Percentiles rank a stretch among this genome's conserved stretches.
These are phyloP conservation scores for Elsinoe batatas DNA, from an alignment of 2,329 filamentous ascomycete species.

Conservation along the genomic window DNA sequence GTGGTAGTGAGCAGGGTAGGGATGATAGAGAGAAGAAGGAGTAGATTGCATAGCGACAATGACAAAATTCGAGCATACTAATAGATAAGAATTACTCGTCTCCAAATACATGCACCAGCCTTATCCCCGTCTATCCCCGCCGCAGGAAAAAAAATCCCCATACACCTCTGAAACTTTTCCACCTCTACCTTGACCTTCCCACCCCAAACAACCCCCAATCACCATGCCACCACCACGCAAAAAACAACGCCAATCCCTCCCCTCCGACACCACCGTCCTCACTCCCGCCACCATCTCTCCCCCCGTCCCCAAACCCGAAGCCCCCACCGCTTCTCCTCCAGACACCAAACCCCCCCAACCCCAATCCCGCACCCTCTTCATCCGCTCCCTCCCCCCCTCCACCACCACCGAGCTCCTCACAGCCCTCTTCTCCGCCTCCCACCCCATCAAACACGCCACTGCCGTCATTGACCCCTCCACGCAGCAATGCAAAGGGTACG, in stretches of 20 bases:
- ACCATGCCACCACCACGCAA: slow-evolving; percentile 33
- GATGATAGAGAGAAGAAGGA: slow-evolving; percentile 8
- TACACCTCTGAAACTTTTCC: not conserved
- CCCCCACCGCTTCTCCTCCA: not conserved
- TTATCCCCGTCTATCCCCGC: not conserved
- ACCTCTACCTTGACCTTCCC: not conserved
- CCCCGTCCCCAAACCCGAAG: slow-evolving; percentile 1
- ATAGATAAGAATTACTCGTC: no score
- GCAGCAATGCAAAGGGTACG: slow-evolving; percentile 82
- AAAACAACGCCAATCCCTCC: slow-evolving; percentile 31
- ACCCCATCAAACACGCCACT: slow-evolving; percentile 90
- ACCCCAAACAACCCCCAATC: not conserved
- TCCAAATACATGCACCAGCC: not conserved
- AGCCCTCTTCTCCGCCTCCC: slow-evolving; percentile 86
- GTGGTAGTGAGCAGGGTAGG: not conserved
- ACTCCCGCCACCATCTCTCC: slow-evolving; percentile 19
- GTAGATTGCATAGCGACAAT: not conserved
- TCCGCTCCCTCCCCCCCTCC: slow-evolving; percentile 70
- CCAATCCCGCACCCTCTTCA: slow-evolving; percentile 58
- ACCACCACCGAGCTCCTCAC: slow-evolving; percentile 76
- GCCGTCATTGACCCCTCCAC: slow-evolving; percentile 79
- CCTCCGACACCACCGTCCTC: slow-evolving; percentile 18
- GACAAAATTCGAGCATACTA: no score
- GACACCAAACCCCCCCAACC: slow-evolving; percentile 9
- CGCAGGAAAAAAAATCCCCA: not conserved